Conservation (phyloP, 768 basidiomycete species). For the Tephrocybe sp. region DNA sequence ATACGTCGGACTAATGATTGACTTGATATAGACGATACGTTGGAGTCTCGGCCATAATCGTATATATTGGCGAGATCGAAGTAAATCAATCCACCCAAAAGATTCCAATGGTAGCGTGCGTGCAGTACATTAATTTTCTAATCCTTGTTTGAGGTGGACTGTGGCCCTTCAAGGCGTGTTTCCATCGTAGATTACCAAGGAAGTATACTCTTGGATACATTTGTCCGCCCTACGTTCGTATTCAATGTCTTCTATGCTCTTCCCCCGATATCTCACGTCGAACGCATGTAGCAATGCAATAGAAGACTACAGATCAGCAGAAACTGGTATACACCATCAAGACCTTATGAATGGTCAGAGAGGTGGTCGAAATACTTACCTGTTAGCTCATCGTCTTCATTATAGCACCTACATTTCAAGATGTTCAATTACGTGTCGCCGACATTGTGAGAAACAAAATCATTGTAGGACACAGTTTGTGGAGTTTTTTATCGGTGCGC, state of each 20-base stretch:
- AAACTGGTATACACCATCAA: constrained; percentile 42
- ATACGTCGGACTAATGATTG: too few relatives aligned
- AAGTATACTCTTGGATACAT: constrained; percentile 42
- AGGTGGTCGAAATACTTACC: not conserved
- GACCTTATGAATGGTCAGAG: constrained; percentile 40
- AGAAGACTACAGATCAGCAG: constrained; percentile 41
- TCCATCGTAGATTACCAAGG: constrained; percentile 50
- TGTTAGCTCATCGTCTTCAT: not conserved
- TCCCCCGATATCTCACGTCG: not conserved
- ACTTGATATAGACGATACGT: constrained; percentile 37
- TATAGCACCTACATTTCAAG: constrained; percentile 46
- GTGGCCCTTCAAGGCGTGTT: constrained; percentile 37
- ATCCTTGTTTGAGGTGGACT: too few relatives aligned
- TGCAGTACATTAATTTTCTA: constrained; percentile 3
- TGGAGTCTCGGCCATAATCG: constrained; percentile 42
- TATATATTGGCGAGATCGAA: constrained; percentile 37
- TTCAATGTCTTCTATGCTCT: not conserved
- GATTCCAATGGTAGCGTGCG: constrained; percentile 54
- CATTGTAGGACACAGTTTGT: constrained; percentile 54
- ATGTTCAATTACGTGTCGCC: constrained; percentile 44
- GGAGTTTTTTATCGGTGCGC: constrained; percentile 52
- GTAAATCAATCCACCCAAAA: constrained; percentile 22
- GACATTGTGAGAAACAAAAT: constrained; percentile 44
- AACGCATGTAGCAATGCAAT: constrained; percentile 37
- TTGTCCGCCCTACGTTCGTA: constrained; percentile 49